A percentile compares a stretch with the other conserved stretches of the same genome.
Evolutionary conservation across 805 yeast species (phyloP).

Genomic region (Wickerhamomyces bisporus): DNA sequence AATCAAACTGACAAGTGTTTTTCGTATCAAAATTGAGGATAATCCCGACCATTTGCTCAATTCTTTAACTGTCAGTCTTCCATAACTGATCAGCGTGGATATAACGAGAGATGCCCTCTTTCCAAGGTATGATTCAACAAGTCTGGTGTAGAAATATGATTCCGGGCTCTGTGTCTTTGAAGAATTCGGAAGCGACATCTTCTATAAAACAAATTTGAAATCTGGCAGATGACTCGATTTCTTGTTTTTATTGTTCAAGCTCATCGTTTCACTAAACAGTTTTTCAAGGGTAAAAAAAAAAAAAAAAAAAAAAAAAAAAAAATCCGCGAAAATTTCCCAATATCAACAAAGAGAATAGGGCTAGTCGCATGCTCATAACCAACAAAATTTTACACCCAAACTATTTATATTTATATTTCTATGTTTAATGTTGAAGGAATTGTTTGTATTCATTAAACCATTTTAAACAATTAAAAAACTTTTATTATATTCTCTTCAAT

Average conservation of each 20-base stretch:
- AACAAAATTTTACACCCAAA: too few relatives aligned
- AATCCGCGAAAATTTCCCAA: background rate
- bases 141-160: conserved; percentile 50
- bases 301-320: background rate
- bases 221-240: background rate
- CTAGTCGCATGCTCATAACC: conserved; percentile 11
- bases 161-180: conserved; percentile 56
- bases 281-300: background rate
- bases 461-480: too few relatives aligned
- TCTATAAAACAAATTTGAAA: background rate
- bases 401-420: too few relatives aligned
- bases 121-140: conserved; percentile 57
- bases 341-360: background rate
- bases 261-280: background rate
- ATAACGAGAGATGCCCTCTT: conserved; percentile 65
- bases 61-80: conserved; percentile 57
- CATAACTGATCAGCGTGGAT: conserved; percentile 57
- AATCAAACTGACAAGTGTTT: conserved; percentile 67
- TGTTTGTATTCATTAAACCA: too few relatives aligned
- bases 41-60: conserved; percentile 42
- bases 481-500: too few relatives aligned
- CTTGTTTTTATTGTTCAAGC: background rate
- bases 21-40: conserved; percentile 47
- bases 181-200: conserved; percentile 8
- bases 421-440: too few relatives aligned